These are phyloP conservation scores for Kewa caespitosa DNA, from an alignment of 179 eudicot genomes.

Conservation along the genomic window DNA sequence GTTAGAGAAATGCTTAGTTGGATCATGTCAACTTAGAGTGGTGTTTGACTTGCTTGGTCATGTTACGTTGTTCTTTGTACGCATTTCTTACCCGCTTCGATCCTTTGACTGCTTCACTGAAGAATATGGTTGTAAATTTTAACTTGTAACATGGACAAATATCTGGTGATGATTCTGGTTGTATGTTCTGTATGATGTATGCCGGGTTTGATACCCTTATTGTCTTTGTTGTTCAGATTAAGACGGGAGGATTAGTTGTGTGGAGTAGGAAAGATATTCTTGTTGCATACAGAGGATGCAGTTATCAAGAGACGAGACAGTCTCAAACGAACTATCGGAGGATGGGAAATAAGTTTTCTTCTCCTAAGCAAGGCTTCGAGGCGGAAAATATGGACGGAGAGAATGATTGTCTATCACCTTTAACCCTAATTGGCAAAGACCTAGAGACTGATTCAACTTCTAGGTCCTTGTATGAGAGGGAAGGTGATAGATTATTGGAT, in stretches of 20 bases:
- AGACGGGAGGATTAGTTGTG: conserved; percentile 91
- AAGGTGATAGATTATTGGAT: conserved; percentile 84
- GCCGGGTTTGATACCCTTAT: conserved; percentile 12
- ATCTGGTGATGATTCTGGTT: not conserved
- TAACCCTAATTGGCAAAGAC: conserved; percentile 23
- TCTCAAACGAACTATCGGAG: conserved; percentile 17
- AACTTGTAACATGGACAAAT: not conserved
- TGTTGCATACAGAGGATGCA: conserved; percentile 79
- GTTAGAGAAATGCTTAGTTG: not conserved
- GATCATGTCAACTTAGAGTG: not conserved
- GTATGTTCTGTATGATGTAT: conserved; percentile 2
- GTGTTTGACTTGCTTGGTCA: not conserved
- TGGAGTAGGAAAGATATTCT: conserved; percentile 79
- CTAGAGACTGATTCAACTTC: conserved; percentile 25
- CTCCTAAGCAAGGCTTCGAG: conserved; percentile 10
- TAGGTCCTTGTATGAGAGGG: conserved; percentile 74
- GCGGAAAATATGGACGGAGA: conserved; percentile 15
- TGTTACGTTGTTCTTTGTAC: not conserved
- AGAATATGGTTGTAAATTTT: not conserved
- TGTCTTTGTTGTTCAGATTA: conserved; percentile 50
- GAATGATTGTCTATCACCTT: conserved; percentile 23
- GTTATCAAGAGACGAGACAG: conserved; percentile 30
- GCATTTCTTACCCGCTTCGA: not conserved
- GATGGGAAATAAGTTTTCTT: not conserved
- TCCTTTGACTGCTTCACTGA: not conserved